Base-by-base conservation (phyloP, 805 yeast species). In the Wickerhamiella alocasiicola region DNA sequence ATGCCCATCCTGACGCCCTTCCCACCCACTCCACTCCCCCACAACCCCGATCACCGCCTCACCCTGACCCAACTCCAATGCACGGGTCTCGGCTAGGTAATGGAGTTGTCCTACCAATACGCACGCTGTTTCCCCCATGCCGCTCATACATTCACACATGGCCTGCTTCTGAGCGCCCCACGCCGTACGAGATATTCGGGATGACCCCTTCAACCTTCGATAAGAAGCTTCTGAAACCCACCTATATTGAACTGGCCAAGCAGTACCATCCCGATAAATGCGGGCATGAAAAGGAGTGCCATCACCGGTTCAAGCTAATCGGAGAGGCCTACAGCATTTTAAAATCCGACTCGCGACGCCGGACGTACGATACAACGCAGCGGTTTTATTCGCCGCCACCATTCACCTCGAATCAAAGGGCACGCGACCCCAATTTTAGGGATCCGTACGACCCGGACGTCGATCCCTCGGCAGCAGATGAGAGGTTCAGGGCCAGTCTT, bases 251-350 rank as follows among this genome's bases (percentile, higher is more conserved):
- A 40, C 62, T 74, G 35, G 85, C 85, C 9, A 81, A 80, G 56
- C 54, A 76, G 7, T 85, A 85, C 51, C 95, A 85, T 55, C 95
- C 96, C 0, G 96, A 85, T 54, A 25, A 30, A 4, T 30, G 27
- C 34, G 24, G 30, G 13, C 27, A 28, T 3, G 6, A 13, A 2
- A 11, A 11, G 4, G 30, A 24, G 9, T 42, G 56, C 3, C 48
- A 44, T 13, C 49, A 46, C 12, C 52, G 79, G 55, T 74, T 83
- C 70, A 63, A 73, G 49, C 55, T 64, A 34, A 54, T 76, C 1
- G 64, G 71, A 5, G 70, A 68, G 13, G 84, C 85, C 1, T 79
- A 79, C 51, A 62, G 67, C n/a, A 54, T 76, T 25, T 56, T 79
- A 38, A 65, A 61, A 36, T 70, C 70, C 46, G 66, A 71, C 1